Evolutionary conservation across 2,329 filamentous ascomycete species (phyloP).

Genomic region (Cercospora berteroae): DNA sequence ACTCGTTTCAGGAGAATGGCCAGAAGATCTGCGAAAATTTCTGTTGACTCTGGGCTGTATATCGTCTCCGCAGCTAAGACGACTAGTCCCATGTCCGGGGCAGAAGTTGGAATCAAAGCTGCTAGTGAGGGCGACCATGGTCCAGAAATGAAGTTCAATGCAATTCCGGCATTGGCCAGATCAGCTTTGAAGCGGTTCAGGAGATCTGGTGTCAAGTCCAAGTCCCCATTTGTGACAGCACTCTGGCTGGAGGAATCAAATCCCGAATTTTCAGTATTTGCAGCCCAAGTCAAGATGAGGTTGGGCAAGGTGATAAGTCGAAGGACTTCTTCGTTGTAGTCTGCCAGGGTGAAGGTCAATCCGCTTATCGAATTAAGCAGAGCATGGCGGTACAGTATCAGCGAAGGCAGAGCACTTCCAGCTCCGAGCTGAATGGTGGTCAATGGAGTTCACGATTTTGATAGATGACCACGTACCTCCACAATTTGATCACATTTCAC

Average conservation of each 20-base stretch:
- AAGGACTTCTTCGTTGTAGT: slow-evolving; percentile 78
- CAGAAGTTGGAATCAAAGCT: slow-evolving; percentile 50
- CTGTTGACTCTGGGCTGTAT: slow-evolving; percentile 71
- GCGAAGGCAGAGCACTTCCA: slow-evolving; percentile 70
- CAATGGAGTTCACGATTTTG: background rate
- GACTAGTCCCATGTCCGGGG: slow-evolving; percentile 46
- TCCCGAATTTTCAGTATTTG: slow-evolving; percentile 23
- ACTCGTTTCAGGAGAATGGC: slow-evolving; percentile 56
- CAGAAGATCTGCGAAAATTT: slow-evolving; percentile 66
- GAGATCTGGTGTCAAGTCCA: slow-evolving; percentile 62
- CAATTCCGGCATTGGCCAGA: slow-evolving; percentile 53
- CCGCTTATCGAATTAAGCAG: slow-evolving; percentile 46
- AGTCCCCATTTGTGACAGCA: slow-evolving; percentile 49
- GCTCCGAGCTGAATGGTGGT: slow-evolving; percentile 63
- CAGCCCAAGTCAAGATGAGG: slow-evolving; percentile 65
- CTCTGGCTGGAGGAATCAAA: background rate
- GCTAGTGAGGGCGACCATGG: slow-evolving; percentile 67
- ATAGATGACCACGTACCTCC: slow-evolving; percentile 38
- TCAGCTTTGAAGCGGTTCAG: slow-evolving; percentile 58
- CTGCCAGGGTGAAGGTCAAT: slow-evolving; percentile 65
- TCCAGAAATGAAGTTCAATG: slow-evolving; percentile 68
- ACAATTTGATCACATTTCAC: slow-evolving; percentile 50
- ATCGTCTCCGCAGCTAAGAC: slow-evolving; percentile 79
- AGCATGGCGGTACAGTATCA: slow-evolving; percentile 67
- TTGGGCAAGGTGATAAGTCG: slow-evolving; percentile 78